These are phyloP conservation scores for Fusarium sp. DNA, from an alignment of 2,329 filamentous ascomycete genomes.

Conservation along the genomic window DNA sequence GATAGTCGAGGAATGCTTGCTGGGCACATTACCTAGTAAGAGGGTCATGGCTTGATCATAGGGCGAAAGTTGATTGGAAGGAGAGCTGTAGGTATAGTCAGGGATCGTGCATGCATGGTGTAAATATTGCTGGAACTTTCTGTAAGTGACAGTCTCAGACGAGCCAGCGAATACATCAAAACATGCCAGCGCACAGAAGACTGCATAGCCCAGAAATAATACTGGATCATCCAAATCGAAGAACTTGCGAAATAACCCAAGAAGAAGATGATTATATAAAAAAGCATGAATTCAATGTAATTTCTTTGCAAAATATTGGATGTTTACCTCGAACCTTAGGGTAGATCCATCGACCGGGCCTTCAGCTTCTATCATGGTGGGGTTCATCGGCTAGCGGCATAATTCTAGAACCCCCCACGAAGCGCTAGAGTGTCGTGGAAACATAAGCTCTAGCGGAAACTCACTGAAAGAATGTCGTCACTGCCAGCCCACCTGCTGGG, in stretches of 20 bases:
- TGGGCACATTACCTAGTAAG: neutral
- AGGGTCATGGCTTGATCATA: neutral
- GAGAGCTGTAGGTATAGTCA: neutral
- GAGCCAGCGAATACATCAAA: conserved; percentile 6
- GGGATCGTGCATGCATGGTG: neutral
- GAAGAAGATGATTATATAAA: too few relatives aligned
- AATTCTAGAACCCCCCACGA: conserved; percentile 46
- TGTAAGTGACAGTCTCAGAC: neutral
- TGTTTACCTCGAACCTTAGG: neutral
- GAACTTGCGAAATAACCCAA: neutral
- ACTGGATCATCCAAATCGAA: neutral
- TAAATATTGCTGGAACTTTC: conserved; percentile 9
- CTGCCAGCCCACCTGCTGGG: conserved; percentile 33
- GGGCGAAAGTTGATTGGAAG: neutral
- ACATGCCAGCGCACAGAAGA: neutral
- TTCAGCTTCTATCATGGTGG: neutral
- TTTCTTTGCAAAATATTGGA: neutral
- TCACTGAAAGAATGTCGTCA: conserved; percentile 38
- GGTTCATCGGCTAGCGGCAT: neutral
- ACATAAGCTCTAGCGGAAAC: conserved; percentile 32
- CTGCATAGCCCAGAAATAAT: neutral
- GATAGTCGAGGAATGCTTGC: neutral
- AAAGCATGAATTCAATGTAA: neutral
- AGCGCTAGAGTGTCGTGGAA: conserved; percentile 38
- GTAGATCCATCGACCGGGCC: neutral